Conservation (phyloP, 2,329 filamentous ascomycete genomes). For the Biscogniauxia mediterranea region DNA sequence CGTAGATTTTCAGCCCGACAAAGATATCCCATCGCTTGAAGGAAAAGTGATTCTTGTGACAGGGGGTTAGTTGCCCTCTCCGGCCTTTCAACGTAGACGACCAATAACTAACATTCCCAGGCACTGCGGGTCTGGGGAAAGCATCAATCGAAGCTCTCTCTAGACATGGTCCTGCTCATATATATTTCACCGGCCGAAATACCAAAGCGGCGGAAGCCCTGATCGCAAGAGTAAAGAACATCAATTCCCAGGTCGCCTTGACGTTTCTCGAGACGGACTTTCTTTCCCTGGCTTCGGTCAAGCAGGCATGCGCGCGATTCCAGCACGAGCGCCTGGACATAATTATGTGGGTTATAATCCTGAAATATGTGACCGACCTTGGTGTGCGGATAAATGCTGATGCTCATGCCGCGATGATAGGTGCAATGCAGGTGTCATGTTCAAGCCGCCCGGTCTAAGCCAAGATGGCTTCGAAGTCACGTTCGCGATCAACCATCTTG, state of each 20-base stretch:
- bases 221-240: slow-evolving; percentile 32
- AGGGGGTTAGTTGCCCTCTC: slow-evolving; percentile 31
- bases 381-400: background rate
- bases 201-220: slow-evolving; percentile 43
- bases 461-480: slow-evolving; percentile 45
- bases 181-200: slow-evolving; percentile 53
- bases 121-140: slow-evolving; percentile 42
- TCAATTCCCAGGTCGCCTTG: slow-evolving; percentile 16
- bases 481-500: slow-evolving; percentile 46
- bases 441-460: slow-evolving; percentile 33
- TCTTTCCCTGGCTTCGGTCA: slow-evolving; percentile 38
- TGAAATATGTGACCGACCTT: too few species aligned
- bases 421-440: slow-evolving; percentile 45
- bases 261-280: slow-evolving; percentile 43
- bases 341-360: slow-evolving; percentile 31
- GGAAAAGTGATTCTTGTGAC: slow-evolving; percentile 43
- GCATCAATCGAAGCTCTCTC: slow-evolving; percentile 40
- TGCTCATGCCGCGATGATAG: background rate
- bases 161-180: slow-evolving; percentile 45
- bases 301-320: slow-evolving; percentile 34
- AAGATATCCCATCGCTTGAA: slow-evolving; percentile 37
- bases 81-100: background rate
- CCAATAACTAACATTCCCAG: slow-evolving; percentile 10
- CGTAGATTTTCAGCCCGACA: slow-evolving; percentile 30
- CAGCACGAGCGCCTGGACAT: slow-evolving; percentile 40